These are phyloP conservation scores for Cyberlindnera misumaiensis DNA, from an alignment of 805 yeast genomes.

Conservation along the genomic window DNA sequence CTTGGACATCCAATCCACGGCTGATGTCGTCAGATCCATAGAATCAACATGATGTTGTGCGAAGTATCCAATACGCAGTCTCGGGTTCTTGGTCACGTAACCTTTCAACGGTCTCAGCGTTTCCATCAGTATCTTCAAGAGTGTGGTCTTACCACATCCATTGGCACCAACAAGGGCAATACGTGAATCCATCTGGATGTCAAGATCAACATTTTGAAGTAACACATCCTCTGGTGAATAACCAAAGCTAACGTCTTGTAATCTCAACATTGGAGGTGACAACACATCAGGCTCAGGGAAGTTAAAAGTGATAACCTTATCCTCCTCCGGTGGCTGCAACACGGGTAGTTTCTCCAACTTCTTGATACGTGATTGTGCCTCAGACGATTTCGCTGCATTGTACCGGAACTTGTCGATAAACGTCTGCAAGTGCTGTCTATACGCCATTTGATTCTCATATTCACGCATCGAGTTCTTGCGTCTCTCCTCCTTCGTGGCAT, in stretches of 20 bases:
- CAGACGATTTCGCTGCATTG: conserved; percentile 95
- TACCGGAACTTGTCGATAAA: conserved; percentile 95
- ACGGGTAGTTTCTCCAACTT: conserved; percentile 91
- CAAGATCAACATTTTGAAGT: conserved; percentile 73
- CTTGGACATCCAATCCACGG: conserved; percentile 91
- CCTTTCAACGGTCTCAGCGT: conserved; percentile 71
- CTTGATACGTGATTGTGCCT: conserved; percentile 97
- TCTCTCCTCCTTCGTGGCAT: conserved; percentile 91
- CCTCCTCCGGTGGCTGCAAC: conserved; percentile 92
- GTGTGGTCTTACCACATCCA: conserved; percentile 98
- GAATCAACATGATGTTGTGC: conserved; percentile 98
- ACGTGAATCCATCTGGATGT: conserved; percentile 89
- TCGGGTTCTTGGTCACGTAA: conserved; percentile 67
- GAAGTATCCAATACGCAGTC: conserved; percentile 91
- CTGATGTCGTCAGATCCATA: conserved; percentile 81
- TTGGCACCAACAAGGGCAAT: conserved; percentile 98
- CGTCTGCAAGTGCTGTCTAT: conserved; percentile 85
- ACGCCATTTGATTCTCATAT: conserved; percentile 96
- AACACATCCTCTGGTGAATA: conserved; percentile 61
- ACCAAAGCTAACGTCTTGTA: conserved; percentile 82
- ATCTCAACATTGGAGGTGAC: conserved; percentile 89
- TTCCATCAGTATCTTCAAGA: conserved; percentile 81
- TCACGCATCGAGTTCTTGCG: conserved; percentile 88
- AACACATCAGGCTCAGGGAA: conserved; percentile 94
- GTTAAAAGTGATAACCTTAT: conserved; percentile 72